phyloP scores from a whole-genome alignment of 306 rosid genomes.

The Castanea mollissima region DNA sequence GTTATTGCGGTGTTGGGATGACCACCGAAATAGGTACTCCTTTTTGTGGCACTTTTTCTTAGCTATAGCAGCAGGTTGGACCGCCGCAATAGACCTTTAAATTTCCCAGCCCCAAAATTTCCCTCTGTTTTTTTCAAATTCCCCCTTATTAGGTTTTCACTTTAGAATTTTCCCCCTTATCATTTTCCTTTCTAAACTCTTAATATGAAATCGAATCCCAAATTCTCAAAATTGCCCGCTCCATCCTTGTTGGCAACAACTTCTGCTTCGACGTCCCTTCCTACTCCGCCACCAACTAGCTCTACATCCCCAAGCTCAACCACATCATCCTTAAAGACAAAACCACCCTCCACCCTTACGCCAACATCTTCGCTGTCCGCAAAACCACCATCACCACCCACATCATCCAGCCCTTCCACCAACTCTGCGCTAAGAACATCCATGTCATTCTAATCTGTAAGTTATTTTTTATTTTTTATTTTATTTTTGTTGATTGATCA shows the following conservation, averaged over 20 bases:
- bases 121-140: too few species aligned
- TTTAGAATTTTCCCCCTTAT: too few species aligned
- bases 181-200: conserved; percentile 38
- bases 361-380: conserved; percentile 71
- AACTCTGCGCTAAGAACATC: conserved; percentile 68
- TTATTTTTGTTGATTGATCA: too few species aligned
- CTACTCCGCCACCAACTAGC: conserved; percentile 75
- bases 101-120: too few species aligned
- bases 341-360: conserved; percentile 61
- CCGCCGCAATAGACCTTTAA: too few species aligned
- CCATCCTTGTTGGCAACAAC: conserved; percentile 73
- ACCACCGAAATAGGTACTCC: too few species aligned
- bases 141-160: too few species aligned
- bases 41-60: too few species aligned
- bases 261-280: conserved; percentile 84
- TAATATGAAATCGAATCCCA: conserved; percentile 60
- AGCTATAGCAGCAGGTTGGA: too few species aligned
- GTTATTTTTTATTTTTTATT: too few species aligned
- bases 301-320: conserved; percentile 77
- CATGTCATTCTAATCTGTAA: conserved; percentile 40
- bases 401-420: conserved; percentile 68
- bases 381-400: conserved; percentile 68
- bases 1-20: too few species aligned
- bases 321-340: conserved; percentile 85
- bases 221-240: conserved; percentile 46